Percentiles rank a stretch among this genome's conserved stretches.
Evolutionary conservation across 768 basidiomycete genomes (phyloP).

Genomic region (Xanthoconium purpureum): DNA sequence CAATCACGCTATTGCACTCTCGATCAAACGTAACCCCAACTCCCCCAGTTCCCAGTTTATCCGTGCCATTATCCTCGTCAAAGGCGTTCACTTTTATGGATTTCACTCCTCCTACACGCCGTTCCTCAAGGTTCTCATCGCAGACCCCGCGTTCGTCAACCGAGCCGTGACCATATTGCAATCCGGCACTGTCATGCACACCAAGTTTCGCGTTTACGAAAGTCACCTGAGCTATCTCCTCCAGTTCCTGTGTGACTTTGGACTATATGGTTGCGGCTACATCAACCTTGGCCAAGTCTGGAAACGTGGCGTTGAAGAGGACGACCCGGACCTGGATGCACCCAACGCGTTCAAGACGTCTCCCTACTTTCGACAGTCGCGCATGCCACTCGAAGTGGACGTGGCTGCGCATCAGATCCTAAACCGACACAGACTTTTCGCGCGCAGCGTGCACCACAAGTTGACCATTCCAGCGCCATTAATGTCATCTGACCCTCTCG

Average conservation of each 20-base stretch:
- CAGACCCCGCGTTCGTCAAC: conserved; percentile 65
- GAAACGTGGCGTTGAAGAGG: conserved; percentile 45
- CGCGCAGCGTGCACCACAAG: conserved; percentile 66
- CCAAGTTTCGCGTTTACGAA: conserved; percentile 79
- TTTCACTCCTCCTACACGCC: conserved; percentile 82
- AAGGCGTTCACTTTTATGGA: conserved; percentile 95
- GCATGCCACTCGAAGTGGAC: conserved; percentile 80
- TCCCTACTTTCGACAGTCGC: conserved; percentile 63
- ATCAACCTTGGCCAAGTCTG: conserved; percentile 70
- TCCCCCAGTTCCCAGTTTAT: conserved; percentile 58
- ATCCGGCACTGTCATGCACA: conserved; percentile 79
- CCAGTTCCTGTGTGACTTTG: conserved; percentile 94
- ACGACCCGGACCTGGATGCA: conserved; percentile 12
- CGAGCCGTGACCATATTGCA: conserved; percentile 75
- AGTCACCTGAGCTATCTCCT: conserved; percentile 85
- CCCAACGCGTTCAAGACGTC: conserved; percentile 43
- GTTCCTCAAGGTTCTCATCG: conserved; percentile 82
- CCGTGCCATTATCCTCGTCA: conserved; percentile 79
- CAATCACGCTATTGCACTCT: conserved; percentile 82
- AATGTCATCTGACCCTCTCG: conserved; percentile 64
- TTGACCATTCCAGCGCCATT: conserved; percentile 55
- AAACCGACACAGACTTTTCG: conserved; percentile 65
- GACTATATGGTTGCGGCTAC: conserved; percentile 92
- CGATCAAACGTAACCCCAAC: conserved; percentile 68
- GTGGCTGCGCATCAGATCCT: conserved; percentile 77